Evolutionary conservation across 176 grass and related monocot species (phyloP).

Genomic region (Raddia guianensis): DNA sequence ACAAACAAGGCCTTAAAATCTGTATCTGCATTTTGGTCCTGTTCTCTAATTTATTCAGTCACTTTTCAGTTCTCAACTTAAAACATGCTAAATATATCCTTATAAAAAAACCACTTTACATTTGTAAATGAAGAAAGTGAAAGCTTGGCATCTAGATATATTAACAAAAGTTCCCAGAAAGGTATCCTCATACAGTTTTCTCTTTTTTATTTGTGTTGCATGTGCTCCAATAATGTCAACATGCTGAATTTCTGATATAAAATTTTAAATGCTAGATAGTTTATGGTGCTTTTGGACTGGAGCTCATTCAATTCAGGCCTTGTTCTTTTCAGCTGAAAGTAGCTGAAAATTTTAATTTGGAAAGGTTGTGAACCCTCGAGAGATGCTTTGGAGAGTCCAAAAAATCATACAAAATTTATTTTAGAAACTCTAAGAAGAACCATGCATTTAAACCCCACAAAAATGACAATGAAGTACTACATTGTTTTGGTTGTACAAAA

Average conservation of each 20-base stretch:
- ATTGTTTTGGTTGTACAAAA: no score
- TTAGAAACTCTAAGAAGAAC: no score
- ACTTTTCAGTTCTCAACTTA: not conserved
- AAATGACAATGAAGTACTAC: no score
- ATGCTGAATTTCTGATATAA: not conserved
- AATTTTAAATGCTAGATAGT: not conserved
- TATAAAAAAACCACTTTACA: not conserved
- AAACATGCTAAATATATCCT: not conserved
- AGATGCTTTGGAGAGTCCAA: no score
- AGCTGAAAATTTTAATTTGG: no score
- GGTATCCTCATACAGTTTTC: not conserved
- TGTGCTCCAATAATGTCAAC: not conserved
- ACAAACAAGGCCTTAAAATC: no score
- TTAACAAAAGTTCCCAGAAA: not conserved
- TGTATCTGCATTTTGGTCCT: not conserved
- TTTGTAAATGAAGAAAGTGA: not conserved
- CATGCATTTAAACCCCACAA: no score
- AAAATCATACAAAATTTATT: no score
- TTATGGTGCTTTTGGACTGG: not conserved
- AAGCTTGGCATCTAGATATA: not conserved
- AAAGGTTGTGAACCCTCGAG: no score
- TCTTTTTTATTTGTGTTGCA: not conserved
- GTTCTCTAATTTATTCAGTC: not conserved
- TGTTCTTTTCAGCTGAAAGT: no score
- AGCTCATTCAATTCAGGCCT: not conserved